Percentiles rank a stretch among this genome's conserved stretches.
Evolutionary conservation across 129 eudicot species (phyloP).

Genomic region (Flaveria ramosissima): DNA sequence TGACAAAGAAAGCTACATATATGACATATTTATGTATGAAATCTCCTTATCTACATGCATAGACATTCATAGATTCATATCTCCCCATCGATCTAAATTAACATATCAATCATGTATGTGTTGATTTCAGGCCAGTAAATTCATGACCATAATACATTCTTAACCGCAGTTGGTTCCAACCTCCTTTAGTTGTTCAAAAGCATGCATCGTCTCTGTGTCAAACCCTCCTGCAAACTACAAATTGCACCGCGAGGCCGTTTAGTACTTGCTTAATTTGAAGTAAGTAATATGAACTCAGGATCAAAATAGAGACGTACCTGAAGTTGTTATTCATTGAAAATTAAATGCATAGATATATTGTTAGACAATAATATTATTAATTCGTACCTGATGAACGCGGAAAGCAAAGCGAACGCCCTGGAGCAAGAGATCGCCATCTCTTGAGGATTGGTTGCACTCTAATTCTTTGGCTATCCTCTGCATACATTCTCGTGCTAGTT

Average conservation of each 20-base stretch:
- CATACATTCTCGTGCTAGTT: conserved; percentile 76
- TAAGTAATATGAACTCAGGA: too few relatives aligned
- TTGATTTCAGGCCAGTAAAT: not conserved
- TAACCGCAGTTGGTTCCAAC: conserved; percentile 32
- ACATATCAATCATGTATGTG: not conserved
- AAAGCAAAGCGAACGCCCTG: conserved; percentile 89
- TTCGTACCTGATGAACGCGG: conserved; percentile 77
- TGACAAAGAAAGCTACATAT: not conserved
- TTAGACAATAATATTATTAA: too few relatives aligned
- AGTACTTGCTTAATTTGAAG: too few relatives aligned
- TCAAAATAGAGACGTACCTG: too few relatives aligned
- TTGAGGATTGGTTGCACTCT: conserved; percentile 46
- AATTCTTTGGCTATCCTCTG: conserved; percentile 59
- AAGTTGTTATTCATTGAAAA: too few relatives aligned
- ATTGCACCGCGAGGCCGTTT: too few relatives aligned
- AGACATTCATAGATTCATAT: not conserved
- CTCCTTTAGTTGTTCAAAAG: conserved; percentile 73
- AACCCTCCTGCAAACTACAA: conserved; percentile 90
- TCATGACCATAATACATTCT: not conserved
- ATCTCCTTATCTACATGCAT: not conserved
- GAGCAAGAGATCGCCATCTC: conserved; percentile 57
- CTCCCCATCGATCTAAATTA: not conserved
- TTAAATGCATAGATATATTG: too few relatives aligned
- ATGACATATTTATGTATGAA: not conserved
- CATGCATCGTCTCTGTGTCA: conserved; percentile 62